phyloP scores from a whole-genome alignment of 495 filamentous ascomycete species.

The Lasiosphaeriaceae sp. region DNA sequence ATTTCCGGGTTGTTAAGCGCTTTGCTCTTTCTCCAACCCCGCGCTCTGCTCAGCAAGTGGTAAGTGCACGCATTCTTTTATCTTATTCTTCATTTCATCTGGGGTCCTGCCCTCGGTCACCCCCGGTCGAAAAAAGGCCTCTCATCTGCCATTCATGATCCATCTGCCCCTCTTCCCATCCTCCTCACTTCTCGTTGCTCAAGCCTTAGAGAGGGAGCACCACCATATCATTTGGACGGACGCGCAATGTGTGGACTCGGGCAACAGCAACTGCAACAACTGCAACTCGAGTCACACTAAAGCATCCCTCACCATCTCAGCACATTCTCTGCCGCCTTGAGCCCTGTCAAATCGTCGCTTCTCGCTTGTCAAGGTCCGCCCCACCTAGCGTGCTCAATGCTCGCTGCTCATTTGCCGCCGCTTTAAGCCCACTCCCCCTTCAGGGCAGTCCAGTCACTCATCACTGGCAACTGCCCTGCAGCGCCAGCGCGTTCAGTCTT shows the following conservation, averaged over 20 bases:
- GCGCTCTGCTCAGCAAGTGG: conserved; percentile 4
- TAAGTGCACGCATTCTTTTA: conserved; percentile 11
- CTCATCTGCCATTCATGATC: no score
- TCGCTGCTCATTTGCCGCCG: conserved; percentile 29
- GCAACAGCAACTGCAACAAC: conserved; percentile 8
- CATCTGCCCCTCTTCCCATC: neutral
- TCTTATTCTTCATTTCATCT: conserved; percentile 6
- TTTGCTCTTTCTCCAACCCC: neutral
- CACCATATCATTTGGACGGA: no score
- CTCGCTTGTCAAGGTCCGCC: conserved; percentile 25
- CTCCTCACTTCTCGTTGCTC: no score
- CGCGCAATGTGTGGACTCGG: conserved; percentile 15
- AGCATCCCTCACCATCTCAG: conserved; percentile 29
- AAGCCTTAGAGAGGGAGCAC: no score
- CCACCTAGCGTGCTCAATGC: conserved; percentile 12
- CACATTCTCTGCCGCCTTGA: conserved; percentile 32
- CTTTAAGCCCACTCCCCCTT: conserved; percentile 25
- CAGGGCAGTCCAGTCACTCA: conserved; percentile 7
- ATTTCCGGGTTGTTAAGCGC: conserved; percentile 9
- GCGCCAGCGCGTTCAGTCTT: neutral
- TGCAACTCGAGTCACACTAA: conserved; percentile 31
- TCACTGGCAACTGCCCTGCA: neutral
- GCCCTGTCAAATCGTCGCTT: conserved; percentile 32
- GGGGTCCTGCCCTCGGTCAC: neutral
- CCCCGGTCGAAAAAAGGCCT: neutral